phyloP scores from a whole-genome alignment of 768 basidiomycete species.

The Rubroboletus pulcherrimus region DNA sequence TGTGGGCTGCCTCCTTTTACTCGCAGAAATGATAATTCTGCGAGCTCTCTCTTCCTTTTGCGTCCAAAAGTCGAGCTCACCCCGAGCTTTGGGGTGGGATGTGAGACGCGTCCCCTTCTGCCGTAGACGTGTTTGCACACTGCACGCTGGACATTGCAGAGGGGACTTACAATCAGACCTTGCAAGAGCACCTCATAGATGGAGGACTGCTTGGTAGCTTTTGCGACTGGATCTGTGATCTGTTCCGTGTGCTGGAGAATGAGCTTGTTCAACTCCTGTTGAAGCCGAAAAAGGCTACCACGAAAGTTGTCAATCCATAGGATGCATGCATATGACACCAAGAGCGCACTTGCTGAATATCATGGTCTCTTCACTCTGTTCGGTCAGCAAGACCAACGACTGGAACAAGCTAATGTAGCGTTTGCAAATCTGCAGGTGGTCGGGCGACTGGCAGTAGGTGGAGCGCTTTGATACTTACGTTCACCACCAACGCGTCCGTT shows the following conservation, averaged over 20 bases:
- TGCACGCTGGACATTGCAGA: background rate
- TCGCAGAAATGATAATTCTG: conserved; percentile 47
- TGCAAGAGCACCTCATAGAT: conserved; percentile 77
- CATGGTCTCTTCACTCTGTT: conserved; percentile 90
- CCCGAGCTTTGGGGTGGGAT: conserved; percentile 81
- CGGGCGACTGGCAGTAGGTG: background rate
- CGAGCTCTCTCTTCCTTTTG: conserved; percentile 79
- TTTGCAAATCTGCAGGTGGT: conserved; percentile 52
- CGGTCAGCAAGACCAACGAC: conserved; percentile 74
- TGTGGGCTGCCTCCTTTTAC: conserved; percentile 27
- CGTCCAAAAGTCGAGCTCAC: conserved; percentile 84
- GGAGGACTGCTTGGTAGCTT: conserved; percentile 63
- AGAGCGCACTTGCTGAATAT: conserved; percentile 82
- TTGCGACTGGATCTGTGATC: conserved; percentile 54
- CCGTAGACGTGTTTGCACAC: background rate
- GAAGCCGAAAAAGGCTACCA: conserved; percentile 72
- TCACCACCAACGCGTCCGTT: conserved; percentile 65
- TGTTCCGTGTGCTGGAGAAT: conserved; percentile 70
- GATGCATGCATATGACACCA: background rate
- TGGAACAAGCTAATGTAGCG: conserved; percentile 82
- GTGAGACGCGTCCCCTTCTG: conserved; percentile 67
- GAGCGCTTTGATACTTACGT: conserved; percentile 38
- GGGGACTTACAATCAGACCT: conserved; percentile 62
- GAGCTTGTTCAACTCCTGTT: conserved; percentile 78
- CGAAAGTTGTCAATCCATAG: background rate